phyloP scores from a whole-genome alignment of 495 filamentous ascomycete genomes.

The Lasiosphaeris hirsuta region DNA sequence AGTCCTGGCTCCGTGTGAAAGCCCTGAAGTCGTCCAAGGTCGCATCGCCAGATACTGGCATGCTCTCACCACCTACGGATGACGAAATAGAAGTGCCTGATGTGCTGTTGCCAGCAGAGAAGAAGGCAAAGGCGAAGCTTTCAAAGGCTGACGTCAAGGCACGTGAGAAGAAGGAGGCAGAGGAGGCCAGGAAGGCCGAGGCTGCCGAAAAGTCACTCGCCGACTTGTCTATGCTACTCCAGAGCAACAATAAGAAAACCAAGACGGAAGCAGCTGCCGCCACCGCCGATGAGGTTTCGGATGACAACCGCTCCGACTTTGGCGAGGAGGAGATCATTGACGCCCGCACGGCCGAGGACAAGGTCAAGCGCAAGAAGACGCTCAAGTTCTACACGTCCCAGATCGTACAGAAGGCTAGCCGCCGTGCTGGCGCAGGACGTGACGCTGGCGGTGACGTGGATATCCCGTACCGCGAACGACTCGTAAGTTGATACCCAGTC shows the following conservation, averaged over 20 bases:
- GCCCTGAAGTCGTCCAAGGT: conserved; percentile 40
- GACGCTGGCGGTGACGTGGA: conserved; percentile 88
- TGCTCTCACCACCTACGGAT: conserved; percentile 38
- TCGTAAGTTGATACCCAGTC: conserved; percentile 33
- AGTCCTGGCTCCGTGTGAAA: conserved; percentile 77
- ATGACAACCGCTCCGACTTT: conserved; percentile 63
- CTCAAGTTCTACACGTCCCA: conserved; percentile 97
- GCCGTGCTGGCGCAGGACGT: conserved; percentile 73
- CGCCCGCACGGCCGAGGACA: conserved; percentile 63
- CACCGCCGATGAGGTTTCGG: conserved; percentile 26
- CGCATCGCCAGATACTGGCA: conserved; percentile 13
- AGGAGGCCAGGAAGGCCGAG: conserved; percentile 41
- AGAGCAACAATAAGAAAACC: conserved; percentile 37
- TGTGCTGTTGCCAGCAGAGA: conserved; percentile 15
- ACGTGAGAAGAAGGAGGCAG: conserved; percentile 28
- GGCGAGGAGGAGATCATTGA: conserved; percentile 54
- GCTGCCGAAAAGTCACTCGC: conserved; percentile 48
- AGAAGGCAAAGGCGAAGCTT: conserved; percentile 29
- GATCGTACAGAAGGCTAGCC: conserved; percentile 86
- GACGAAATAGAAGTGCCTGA: conserved; percentile 31
- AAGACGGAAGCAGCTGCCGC: conserved; percentile 30
- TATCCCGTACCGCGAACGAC: conserved; percentile 83
- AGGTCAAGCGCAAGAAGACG: conserved; percentile 78
- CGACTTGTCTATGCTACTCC: conserved; percentile 43
- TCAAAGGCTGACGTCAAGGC: conserved; percentile 31